A percentile compares a stretch with the other conserved stretches of the same genome.
phyloP scores from a whole-genome alignment of 1,284 basidiomycete species.

The Fomes fomentarius region DNA sequence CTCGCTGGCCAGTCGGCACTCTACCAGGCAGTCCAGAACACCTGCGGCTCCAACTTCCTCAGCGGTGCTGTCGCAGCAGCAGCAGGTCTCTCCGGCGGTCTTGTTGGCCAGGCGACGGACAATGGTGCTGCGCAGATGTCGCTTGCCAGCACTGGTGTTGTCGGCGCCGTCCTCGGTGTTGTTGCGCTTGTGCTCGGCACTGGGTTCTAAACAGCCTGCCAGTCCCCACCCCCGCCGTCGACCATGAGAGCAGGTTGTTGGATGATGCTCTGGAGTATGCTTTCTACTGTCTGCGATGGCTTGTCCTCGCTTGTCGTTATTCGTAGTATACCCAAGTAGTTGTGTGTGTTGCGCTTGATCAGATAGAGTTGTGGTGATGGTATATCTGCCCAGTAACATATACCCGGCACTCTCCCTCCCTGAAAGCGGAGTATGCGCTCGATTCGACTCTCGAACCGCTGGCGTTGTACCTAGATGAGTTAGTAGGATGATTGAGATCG shows the following conservation, averaged over 20 bases:
- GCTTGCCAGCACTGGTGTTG: slow-evolving; percentile 24
- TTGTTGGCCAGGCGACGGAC: slow-evolving; percentile 25
- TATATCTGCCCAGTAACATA: not conserved
- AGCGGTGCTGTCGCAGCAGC: slow-evolving; percentile 67
- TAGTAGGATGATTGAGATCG: too few species aligned
- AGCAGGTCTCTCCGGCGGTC: slow-evolving; percentile 53
- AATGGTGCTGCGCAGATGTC: slow-evolving; percentile 32
- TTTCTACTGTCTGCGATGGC: slow-evolving; percentile 15
- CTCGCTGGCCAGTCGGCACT: slow-evolving; percentile 68
- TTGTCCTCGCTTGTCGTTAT: slow-evolving; percentile 17
- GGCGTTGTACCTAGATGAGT: too few species aligned
- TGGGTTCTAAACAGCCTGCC: slow-evolving; percentile 10
- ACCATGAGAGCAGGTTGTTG: too few species aligned
- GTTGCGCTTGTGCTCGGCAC: slow-evolving; percentile 24
- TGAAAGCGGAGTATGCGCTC: too few species aligned
- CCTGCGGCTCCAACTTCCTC: slow-evolving; percentile 70
- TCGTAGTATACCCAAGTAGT: slow-evolving; percentile 23
- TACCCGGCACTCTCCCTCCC: too few species aligned
- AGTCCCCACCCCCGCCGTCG: not conserved
- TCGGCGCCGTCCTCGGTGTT: slow-evolving; percentile 27
- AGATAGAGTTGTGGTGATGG: not conserved
- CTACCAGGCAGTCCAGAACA: slow-evolving; percentile 59
- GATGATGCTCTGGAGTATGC: slow-evolving; percentile 17
- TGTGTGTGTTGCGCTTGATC: slow-evolving; percentile 21
- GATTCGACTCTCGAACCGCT: too few species aligned